These are phyloP conservation scores for Dryas octopetala DNA, from an alignment of 306 rosid species.

Conservation along the genomic window DNA sequence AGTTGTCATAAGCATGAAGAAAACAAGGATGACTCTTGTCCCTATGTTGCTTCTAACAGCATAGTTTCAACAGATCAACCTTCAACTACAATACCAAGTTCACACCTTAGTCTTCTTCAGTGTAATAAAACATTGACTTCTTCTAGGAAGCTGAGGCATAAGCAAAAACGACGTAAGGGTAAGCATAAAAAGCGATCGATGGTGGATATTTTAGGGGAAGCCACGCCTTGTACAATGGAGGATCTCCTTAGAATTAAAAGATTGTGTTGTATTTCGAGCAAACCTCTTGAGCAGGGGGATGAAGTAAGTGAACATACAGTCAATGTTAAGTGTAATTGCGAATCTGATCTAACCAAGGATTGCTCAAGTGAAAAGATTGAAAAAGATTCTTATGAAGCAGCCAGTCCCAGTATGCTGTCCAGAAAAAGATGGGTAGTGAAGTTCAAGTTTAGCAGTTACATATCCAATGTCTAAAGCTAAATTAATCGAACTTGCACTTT, in stretches of 20 bases:
- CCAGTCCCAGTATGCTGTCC: constrained; percentile 18
- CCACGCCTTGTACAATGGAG: constrained; percentile 42
- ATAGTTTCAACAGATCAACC: constrained; percentile 23
- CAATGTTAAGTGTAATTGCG: constrained; percentile 28
- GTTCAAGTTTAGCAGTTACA: constrained; percentile 31
- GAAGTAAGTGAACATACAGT: constrained; percentile 23
- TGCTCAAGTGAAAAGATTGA: constrained; percentile 23
- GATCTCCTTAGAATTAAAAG: constrained; percentile 38
- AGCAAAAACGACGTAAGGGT: constrained; percentile 33
- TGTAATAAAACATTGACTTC: constrained; percentile 11
- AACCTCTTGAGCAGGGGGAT: constrained; percentile 26
- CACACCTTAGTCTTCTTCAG: constrained; percentile 7
- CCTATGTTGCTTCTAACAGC: constrained; percentile 26
- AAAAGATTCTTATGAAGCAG: constrained; percentile 28
- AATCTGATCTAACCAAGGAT: constrained; percentile 33
- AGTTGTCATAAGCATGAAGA: constrained; percentile 27
- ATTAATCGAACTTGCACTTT: neutral
- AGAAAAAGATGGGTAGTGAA: constrained; percentile 27
- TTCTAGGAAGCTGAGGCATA: constrained; percentile 25
- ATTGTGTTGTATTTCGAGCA: constrained; percentile 23
- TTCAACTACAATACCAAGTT: constrained; percentile 14
- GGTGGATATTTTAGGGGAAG: constrained; percentile 48
- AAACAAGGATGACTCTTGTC: constrained; percentile 6
- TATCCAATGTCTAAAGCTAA: constrained; percentile 17
- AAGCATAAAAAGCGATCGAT: constrained; percentile 50